A percentile compares a stretch with the other conserved stretches of the same genome.
Evolutionary conservation across 1,139 yeast species (phyloP).

Genomic region (Pichia norvegensis): DNA sequence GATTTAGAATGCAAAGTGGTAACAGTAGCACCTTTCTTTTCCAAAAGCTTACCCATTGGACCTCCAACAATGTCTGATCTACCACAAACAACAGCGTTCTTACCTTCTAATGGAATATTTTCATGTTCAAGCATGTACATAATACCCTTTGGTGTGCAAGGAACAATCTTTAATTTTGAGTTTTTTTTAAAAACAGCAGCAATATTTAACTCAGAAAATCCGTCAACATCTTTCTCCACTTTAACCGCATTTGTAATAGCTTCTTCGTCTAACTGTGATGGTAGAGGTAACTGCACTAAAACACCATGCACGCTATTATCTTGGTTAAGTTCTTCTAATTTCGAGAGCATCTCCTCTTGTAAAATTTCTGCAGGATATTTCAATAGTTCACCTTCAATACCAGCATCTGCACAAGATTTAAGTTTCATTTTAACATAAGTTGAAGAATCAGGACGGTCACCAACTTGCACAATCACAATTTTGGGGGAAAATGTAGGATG

Average conservation of each 20-base stretch:
- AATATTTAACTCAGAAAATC: constrained; percentile 65
- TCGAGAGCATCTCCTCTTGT: constrained; percentile 48
- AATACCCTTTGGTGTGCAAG: constrained; percentile 77
- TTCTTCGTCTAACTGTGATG: constrained; percentile 62
- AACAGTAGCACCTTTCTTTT: constrained; percentile 68
- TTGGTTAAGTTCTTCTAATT: constrained; percentile 49
- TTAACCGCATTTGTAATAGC: constrained; percentile 59
- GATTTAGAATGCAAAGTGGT: constrained; percentile 74
- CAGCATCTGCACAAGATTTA: constrained; percentile 64
- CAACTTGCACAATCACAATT: constrained; percentile 67
- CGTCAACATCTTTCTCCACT: constrained; percentile 71
- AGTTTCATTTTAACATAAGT: constrained; percentile 70
- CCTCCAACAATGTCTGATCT: constrained; percentile 80
- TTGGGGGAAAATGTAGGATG: constrained; percentile 53
- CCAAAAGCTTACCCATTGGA: constrained; percentile 66
- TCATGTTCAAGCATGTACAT: constrained; percentile 61
- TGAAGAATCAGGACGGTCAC: constrained; percentile 67
- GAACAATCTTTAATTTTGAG: constrained; percentile 62
- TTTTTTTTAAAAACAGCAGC: constrained; percentile 71
- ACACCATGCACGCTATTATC: constrained; percentile 64
- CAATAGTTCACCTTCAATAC: constrained; percentile 50
- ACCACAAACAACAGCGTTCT: constrained; percentile 71
- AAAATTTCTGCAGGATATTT: constrained; percentile 50
- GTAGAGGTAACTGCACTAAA: constrained; percentile 67
- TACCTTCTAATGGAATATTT: constrained; percentile 51